A percentile compares a stretch with the other conserved stretches of the same genome.
Conservation (phyloP, 805 yeast species). For the Yarrowia sp. region DNA sequence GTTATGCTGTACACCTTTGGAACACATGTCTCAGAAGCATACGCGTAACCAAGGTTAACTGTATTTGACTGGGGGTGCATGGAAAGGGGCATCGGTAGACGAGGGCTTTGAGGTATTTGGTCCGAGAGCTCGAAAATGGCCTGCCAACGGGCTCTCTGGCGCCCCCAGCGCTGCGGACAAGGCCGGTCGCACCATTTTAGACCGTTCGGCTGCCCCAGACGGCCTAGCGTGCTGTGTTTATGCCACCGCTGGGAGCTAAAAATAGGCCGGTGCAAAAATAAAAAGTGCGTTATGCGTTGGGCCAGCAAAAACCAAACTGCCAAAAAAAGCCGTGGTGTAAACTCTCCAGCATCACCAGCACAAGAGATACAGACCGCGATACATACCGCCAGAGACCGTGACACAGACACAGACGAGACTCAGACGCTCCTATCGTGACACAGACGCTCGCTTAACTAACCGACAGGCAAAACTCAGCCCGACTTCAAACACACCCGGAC, state of each 20-base stretch:
- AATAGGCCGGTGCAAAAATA: conserved; percentile 13
- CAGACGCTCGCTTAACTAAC: too few relatives aligned
- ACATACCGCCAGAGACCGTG: too few relatives aligned
- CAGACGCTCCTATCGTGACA: too few relatives aligned
- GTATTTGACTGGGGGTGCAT: conserved; percentile 7
- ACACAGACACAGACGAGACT: not conserved
- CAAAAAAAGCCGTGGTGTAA: not conserved
- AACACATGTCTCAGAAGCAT: conserved; percentile 19
- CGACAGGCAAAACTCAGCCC: too few relatives aligned
- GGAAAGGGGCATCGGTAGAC: conserved; percentile 10
- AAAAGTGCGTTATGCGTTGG: conserved; percentile 6
- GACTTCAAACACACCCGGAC: not conserved
- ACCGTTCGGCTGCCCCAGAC: not conserved
- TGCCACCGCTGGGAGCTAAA: not conserved
- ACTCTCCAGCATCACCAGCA: conserved; percentile 15
- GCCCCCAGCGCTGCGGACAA: too few relatives aligned
- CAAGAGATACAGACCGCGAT: too few relatives aligned
- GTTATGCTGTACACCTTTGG: not conserved
- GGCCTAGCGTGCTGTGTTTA: not conserved
- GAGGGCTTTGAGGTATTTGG: not conserved
- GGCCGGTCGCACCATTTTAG: not conserved
- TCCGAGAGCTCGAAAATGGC: too few relatives aligned
- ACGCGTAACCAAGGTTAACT: conserved; percentile 20
- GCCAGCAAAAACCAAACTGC: conserved; percentile 4
- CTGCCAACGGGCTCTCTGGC: too few relatives aligned